Conservation (phyloP, 2,329 filamentous ascomycete genomes). For the Hypoxylon sp. region DNA sequence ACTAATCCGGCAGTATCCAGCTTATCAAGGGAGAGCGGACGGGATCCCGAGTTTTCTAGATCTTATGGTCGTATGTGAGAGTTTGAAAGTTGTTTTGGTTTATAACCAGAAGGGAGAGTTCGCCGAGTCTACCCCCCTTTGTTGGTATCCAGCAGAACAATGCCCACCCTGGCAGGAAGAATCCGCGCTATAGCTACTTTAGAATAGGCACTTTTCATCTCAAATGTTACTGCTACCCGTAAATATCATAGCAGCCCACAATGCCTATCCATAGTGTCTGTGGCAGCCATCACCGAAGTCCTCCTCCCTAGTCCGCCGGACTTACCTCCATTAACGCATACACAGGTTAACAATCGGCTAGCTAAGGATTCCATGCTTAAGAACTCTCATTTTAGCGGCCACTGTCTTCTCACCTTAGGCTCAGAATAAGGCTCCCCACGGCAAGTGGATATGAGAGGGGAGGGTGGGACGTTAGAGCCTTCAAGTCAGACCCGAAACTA, state of each 20-base stretch:
- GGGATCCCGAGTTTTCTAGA: slow-evolving; percentile 1
- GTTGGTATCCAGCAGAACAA: neutral
- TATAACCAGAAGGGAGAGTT: neutral
- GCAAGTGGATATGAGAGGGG: too few species aligned
- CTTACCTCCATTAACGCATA: neutral
- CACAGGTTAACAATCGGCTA: neutral
- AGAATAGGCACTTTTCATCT: neutral
- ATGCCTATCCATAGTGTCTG: neutral
- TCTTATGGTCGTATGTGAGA: neutral
- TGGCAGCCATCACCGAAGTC: neutral
- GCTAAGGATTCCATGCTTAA: neutral
- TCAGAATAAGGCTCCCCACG: too few species aligned
- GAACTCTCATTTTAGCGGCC: too few species aligned
- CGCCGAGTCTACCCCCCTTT: neutral
- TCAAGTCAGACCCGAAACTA: neutral
- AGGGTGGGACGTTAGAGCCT: too few species aligned
- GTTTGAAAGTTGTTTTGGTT: neutral
- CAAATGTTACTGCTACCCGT: neutral
- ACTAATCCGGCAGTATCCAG: neutral
- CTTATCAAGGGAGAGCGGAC: slow-evolving; percentile 1
- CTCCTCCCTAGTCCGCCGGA: neutral
- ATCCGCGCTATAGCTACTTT: neutral
- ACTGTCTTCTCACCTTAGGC: too few species aligned
- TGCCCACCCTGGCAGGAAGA: neutral
- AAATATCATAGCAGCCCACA: neutral